Base-by-base conservation (phyloP, 768 basidiomycete genomes). In the Pulveroboletus sp. region DNA sequence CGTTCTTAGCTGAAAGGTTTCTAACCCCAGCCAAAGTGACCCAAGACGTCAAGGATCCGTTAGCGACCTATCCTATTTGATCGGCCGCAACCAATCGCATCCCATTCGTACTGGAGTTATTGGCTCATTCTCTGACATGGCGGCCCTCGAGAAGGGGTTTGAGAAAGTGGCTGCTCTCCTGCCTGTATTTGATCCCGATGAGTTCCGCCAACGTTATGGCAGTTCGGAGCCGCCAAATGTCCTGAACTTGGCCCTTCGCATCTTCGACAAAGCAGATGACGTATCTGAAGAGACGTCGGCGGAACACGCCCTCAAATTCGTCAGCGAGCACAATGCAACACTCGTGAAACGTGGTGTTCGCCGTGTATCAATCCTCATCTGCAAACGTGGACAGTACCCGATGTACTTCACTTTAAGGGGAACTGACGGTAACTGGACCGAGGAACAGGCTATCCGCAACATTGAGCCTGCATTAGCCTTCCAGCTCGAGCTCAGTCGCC, bases 401-500 rank as follows among this genome's bases (percentile, higher is more conserved):
- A 81, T 88, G 61, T 98, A 94, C 78, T 92, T 84, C 75, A 98
- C 96, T 43, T 72, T 98, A 14, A 86, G 95, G 49, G 81, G 85
- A 45, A 72, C 75, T 52, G 78, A 81, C 37, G 83, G 79, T 12
- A 67, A 69, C 14, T 99, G 96, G 96, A 79, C 76, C 43, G 96
- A 99, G 76, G 92, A 98, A 67, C 83, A 92, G 66, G 86, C 93
- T 12, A 95, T 99, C 67, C 88, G 96, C 67, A 96, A 98, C 73
- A 93, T 96, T 52, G 96, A 99, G 67, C 96, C 96, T 18, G 96
- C 96, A 24, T 77, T 98, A 37, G 96, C 96, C 28, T 97, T 91
- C 82, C 96, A 98, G 71, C 79, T 99, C 44, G 96, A 99, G 67
- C 85, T 99, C 52, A 89, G 87, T 69, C 92, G 96, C 40, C 79